Percentiles rank a stretch among this genome's conserved stretches.
phyloP scores from a whole-genome alignment of 2,329 filamentous ascomycete genomes.

The Fusarium protoensiforme region DNA sequence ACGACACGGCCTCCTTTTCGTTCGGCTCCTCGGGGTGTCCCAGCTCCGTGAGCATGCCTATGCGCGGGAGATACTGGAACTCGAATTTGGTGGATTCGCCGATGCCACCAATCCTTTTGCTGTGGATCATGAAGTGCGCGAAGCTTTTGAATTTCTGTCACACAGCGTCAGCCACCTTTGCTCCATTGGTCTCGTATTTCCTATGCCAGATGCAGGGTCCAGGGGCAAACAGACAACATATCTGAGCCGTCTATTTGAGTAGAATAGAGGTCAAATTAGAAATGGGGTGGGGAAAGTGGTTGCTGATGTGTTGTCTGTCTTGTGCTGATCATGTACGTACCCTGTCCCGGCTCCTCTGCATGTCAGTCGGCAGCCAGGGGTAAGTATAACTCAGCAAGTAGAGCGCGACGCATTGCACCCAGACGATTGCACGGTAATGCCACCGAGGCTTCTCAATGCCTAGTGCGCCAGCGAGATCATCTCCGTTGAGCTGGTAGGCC shows the following conservation, averaged over 20 bases:
- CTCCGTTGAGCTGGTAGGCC: conserved; percentile 77
- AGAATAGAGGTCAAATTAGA: neutral
- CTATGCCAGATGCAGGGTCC: neutral
- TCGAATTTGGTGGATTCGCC: conserved; percentile 73
- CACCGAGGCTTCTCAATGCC: conserved; percentile 65
- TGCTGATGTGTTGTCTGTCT: neutral
- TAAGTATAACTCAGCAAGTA: conserved; percentile 62
- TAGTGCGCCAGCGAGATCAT: conserved; percentile 68
- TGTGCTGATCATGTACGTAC: conserved; percentile 32
- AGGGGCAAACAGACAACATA: neutral
- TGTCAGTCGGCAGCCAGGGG: conserved; percentile 47
- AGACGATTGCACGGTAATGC: conserved; percentile 70
- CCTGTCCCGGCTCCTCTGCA: conserved; percentile 51
- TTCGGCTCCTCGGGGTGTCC: conserved; percentile 37
- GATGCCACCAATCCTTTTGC: conserved; percentile 70
- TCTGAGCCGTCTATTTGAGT: neutral
- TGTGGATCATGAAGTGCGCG: conserved; percentile 65
- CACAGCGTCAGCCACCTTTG: conserved; percentile 17
- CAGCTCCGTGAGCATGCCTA: conserved; percentile 49
- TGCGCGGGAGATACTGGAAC: conserved; percentile 74
- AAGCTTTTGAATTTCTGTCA: conserved; percentile 42
- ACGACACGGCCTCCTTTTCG: neutral
- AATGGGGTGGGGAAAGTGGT: neutral
- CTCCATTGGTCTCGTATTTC: neutral
- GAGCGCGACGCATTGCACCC: conserved; percentile 75